Evolutionary conservation across 2,329 filamentous ascomycete species (phyloP), one percentile per base, ranked within the genome.

Genomic region (Cladorrhinum sp.): DNA sequence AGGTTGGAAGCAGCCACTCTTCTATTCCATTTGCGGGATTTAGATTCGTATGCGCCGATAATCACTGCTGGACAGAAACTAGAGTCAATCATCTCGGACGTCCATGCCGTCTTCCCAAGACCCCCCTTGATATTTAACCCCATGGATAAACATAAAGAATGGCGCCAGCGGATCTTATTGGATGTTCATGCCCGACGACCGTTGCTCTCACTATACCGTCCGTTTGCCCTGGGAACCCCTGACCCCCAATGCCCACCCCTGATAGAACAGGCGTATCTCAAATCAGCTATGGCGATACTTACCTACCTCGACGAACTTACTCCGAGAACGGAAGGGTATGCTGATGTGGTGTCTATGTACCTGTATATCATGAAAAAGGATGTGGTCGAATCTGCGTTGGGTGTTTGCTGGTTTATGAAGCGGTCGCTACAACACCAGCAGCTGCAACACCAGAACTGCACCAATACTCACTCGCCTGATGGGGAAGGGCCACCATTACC

Each of bases 291-390:
- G 76, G 76, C 80, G 16, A 77, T 85, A n/a, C 72, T 84, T 52
- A 80, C 78, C 13, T 84, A 83, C 60, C 72, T 84, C 50, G 81
- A 84, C 62, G 81, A 84, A 62, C 69, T 84, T 5, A 81, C 84
- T 60, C 78, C 80, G 0, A 68, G 72, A 23, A 72, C 77, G 4
- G 73, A 78, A 2, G 76, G 78, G 51, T 84, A 79, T 55, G 71
- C 75, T 45, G 77, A 79, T 48, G 74, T 82, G 23, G 76, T 76
- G 64, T 79, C 81, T 60, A 80, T 84, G 75, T 81, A 83, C 58
- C 76, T 82, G 60, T 75, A 82, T 53, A 73, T 83, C 10, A 68
- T 85, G 36, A 82, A 80, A 65, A 77, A 78, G 61, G 82, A 85
- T 63, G 79, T 85, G 23, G 73, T 83, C 20, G 81, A 84, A 68